Conservation (phyloP, 345 rosid species). For the Brassica rapa region DNA sequence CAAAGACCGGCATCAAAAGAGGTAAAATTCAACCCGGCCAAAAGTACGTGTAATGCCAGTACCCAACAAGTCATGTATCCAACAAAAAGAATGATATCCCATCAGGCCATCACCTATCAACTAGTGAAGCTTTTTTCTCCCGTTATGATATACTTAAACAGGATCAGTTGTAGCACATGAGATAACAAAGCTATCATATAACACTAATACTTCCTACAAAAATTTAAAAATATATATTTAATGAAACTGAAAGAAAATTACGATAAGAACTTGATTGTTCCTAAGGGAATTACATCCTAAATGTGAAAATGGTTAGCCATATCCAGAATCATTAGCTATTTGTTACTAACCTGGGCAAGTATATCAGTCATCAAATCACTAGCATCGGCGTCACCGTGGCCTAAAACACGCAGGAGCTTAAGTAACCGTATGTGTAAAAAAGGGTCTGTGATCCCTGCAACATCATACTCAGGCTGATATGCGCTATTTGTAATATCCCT, state of each 20-base stretch:
- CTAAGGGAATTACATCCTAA: not conserved
- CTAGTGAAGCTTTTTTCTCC: not conserved
- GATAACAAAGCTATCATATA: conserved; percentile 5
- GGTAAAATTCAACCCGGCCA: not conserved
- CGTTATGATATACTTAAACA: conserved; percentile 8
- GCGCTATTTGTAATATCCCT: conserved; percentile 89
- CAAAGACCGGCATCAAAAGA: conserved; percentile 13
- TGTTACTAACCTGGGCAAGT: conserved; percentile 81
- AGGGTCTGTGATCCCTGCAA: conserved; percentile 97
- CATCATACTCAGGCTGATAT: conserved; percentile 95
- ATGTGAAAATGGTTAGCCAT: conserved; percentile 12
- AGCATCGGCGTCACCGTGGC: conserved; percentile 92
- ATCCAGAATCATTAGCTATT: conserved; percentile 12
- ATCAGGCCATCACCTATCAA: not conserved
- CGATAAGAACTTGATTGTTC: not conserved
- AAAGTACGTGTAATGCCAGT: conserved; percentile 3
- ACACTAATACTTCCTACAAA: not conserved
- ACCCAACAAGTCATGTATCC: conserved; percentile 1
- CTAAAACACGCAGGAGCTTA: conserved; percentile 77
- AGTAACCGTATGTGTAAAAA: conserved; percentile 97
- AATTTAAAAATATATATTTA: not conserved
- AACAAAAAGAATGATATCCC: conserved; percentile 16
- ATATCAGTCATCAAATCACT: conserved; percentile 98
- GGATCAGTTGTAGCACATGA: conserved; percentile 11
- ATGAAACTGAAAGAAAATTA: not conserved